Evolutionary conservation across 2,329 filamentous ascomycete species (phyloP).

Genomic region (Golovinomyces cichoracearum): DNA sequence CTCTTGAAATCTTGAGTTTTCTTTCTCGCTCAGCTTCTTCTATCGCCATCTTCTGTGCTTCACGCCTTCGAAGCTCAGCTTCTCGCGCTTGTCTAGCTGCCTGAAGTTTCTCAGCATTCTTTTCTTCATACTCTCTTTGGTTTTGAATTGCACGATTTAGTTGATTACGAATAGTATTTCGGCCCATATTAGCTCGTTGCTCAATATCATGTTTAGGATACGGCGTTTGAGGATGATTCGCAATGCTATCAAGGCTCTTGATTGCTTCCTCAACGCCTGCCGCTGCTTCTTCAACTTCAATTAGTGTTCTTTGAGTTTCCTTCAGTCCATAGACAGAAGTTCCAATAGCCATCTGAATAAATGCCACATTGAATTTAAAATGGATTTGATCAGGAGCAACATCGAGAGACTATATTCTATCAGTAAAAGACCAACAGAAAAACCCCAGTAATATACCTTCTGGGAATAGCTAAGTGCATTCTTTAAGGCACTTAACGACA

Average conservation of each 20-base stretch:
- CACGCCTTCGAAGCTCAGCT: constrained; percentile 49
- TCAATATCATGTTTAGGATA: constrained; percentile 81
- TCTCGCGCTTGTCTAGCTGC: constrained; percentile 59
- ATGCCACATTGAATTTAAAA: constrained; percentile 93
- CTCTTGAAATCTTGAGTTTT: constrained; percentile 59
- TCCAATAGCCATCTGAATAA: constrained; percentile 85
- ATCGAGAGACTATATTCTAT: constrained; percentile 33
- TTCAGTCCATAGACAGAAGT: constrained; percentile 48
- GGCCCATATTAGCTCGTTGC: constrained; percentile 88
- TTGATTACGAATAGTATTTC: constrained; percentile 81
- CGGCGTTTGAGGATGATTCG: constrained; percentile 39
- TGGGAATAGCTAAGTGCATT: constrained; percentile 36
- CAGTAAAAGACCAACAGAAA: neutral
- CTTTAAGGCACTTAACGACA: constrained; percentile 32
- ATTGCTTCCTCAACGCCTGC: constrained; percentile 70
- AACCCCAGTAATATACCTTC: constrained; percentile 22
- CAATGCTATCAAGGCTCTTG: constrained; percentile 38
- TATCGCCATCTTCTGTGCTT: constrained; percentile 45
- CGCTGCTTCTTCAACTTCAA: constrained; percentile 57
- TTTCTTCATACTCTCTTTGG: constrained; percentile 77
- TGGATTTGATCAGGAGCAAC: constrained; percentile 63
- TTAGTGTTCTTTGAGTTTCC: constrained; percentile 50
- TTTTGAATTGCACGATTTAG: constrained; percentile 61
- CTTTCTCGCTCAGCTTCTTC: constrained; percentile 46
- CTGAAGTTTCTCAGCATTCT: constrained; percentile 67